These are phyloP conservation scores for Penicillium verrucosum DNA, from an alignment of 2,329 filamentous ascomycete genomes.

Conservation along the genomic window DNA sequence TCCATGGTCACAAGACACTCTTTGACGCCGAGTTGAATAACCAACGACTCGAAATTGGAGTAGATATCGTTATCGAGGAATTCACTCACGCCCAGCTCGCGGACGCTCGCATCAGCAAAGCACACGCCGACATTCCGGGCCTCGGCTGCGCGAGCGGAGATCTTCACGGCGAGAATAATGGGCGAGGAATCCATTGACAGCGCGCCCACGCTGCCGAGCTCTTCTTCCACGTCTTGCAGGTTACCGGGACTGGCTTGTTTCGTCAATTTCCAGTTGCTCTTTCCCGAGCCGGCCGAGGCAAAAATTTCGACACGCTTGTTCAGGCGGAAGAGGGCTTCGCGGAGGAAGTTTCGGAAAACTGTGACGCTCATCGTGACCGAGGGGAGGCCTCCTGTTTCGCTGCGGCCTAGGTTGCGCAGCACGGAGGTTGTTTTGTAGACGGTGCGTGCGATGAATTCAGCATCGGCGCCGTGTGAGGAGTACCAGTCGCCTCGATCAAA, in stretches of 20 bases:
- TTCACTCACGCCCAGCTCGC: conserved; percentile 93
- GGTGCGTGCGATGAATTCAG: conserved; percentile 53
- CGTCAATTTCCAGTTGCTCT: conserved; percentile 79
- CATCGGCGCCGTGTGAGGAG: conserved; percentile 58
- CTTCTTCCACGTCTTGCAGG: conserved; percentile 93
- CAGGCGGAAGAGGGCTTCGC: conserved; percentile 87
- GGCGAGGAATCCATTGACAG: conserved; percentile 78
- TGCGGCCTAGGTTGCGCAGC: conserved; percentile 80
- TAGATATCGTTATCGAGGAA: conserved; percentile 99
- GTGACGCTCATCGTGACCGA: conserved; percentile 96
- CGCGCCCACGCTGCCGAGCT: conserved; percentile 63
- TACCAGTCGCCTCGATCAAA: conserved; percentile 96
- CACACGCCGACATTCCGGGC: conserved; percentile 87
- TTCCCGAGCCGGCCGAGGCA: conserved; percentile 69
- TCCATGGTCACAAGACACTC: conserved; percentile 87
- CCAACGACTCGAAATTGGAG: conserved; percentile 92
- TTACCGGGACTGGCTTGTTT: conserved; percentile 96
- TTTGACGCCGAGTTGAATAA: conserved; percentile 93
- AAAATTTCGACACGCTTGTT: conserved; percentile 92
- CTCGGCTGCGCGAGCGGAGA: conserved; percentile 81
- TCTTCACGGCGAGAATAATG: conserved; percentile 92
- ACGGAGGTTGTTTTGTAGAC: conserved; percentile 98
- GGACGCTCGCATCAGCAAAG: conserved; percentile 94
- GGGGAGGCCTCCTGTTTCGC: conserved; percentile 76
- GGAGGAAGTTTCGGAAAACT: conserved; percentile 90